A percentile compares a stretch with the other conserved stretches of the same genome.
Evolutionary conservation across 2,329 filamentous ascomycete genomes (phyloP).

Genomic region (Exophiala oligosperma): DNA sequence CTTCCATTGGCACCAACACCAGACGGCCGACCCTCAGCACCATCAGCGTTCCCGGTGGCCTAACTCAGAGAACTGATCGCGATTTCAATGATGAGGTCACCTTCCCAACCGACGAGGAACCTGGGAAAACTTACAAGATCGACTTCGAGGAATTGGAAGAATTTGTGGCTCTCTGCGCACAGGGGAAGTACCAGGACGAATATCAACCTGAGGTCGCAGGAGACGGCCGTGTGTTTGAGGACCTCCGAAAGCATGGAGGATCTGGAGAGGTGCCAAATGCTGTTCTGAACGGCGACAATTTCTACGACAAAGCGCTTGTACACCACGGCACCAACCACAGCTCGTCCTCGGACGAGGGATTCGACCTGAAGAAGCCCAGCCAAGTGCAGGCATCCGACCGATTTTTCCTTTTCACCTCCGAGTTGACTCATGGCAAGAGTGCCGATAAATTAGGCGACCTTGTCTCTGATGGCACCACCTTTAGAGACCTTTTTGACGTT

Average conservation of each 20-base stretch:
- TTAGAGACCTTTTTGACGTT: conserved; percentile 81
- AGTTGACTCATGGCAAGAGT: conserved; percentile 90
- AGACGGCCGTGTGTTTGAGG: conserved; percentile 60
- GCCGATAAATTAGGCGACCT: conserved; percentile 85
- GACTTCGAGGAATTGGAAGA: conserved; percentile 94
- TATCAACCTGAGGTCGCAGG: conserved; percentile 23
- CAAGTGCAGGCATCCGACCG: conserved; percentile 63
- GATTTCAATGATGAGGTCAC: conserved; percentile 75
- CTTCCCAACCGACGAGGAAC: conserved; percentile 75
- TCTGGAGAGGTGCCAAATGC: conserved; percentile 39
- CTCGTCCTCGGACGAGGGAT: conserved; percentile 53
- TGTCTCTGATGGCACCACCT: conserved; percentile 83
- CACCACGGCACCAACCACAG: conserved; percentile 32
- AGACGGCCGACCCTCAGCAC: conserved; percentile 61
- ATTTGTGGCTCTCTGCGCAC: conserved; percentile 68
- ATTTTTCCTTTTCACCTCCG: conserved; percentile 96
- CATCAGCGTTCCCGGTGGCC: conserved; percentile 48
- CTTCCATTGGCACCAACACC: conserved; percentile 67
- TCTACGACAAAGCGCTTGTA: conserved; percentile 31
- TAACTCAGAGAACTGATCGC: conserved; percentile 50
- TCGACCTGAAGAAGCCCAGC: not conserved
- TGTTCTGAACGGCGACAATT: conserved; percentile 28
- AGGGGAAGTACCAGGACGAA: conserved; percentile 47
- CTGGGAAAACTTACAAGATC: conserved; percentile 76
- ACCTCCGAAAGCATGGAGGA: conserved; percentile 51